Percentiles rank a stretch among this genome's conserved stretches.
Evolutionary conservation across 1,284 basidiomycete species (phyloP).

Genomic region (Fomitopsis schrenkii): DNA sequence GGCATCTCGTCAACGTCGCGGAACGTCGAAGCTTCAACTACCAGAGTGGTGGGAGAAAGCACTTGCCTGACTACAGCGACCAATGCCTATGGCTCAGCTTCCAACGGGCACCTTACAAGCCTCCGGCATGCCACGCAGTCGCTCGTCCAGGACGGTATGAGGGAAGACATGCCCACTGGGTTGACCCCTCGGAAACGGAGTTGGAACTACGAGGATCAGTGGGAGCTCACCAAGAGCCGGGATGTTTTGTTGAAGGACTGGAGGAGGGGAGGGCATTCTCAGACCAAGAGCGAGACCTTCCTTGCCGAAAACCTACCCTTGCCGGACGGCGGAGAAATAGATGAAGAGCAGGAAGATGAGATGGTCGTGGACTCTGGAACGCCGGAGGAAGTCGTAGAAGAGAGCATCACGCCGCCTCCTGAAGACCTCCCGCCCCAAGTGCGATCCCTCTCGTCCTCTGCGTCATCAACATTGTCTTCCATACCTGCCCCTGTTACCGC

Average conservation of each 20-base stretch:
- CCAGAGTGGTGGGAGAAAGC: slow-evolving; percentile 43
- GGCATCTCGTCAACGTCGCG: slow-evolving; percentile 47
- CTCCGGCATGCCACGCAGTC: slow-evolving; percentile 46
- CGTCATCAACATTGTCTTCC: slow-evolving; percentile 29
- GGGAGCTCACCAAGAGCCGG: slow-evolving; percentile 63
- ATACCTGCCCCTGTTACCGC: slow-evolving; percentile 14
- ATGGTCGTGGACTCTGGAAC: slow-evolving; percentile 14
- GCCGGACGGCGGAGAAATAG: slow-evolving; percentile 14
- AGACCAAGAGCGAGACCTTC: slow-evolving; percentile 31
- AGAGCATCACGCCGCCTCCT: slow-evolving; percentile 18
- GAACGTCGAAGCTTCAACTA: slow-evolving; percentile 43
- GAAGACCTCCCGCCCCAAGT: slow-evolving; percentile 11
- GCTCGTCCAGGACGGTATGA: slow-evolving; percentile 55
- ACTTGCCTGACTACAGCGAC: slow-evolving; percentile 34
- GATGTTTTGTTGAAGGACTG: slow-evolving; percentile 51
- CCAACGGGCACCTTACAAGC: slow-evolving; percentile 38
- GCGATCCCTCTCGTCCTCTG: slow-evolving; percentile 31
- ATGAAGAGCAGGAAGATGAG: slow-evolving; percentile 11
- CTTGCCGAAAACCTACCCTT: slow-evolving; percentile 26
- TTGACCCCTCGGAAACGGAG: slow-evolving; percentile 67
- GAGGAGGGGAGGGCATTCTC: slow-evolving; percentile 32
- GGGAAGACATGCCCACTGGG: slow-evolving; percentile 62
- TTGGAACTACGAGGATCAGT: slow-evolving; percentile 64
- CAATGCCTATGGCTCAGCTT: slow-evolving; percentile 37
- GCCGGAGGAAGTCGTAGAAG: slow-evolving; percentile 15